Evolutionary conservation across 164 flowering plant genomes (phyloP).

Genomic region (Malania oleifera): DNA sequence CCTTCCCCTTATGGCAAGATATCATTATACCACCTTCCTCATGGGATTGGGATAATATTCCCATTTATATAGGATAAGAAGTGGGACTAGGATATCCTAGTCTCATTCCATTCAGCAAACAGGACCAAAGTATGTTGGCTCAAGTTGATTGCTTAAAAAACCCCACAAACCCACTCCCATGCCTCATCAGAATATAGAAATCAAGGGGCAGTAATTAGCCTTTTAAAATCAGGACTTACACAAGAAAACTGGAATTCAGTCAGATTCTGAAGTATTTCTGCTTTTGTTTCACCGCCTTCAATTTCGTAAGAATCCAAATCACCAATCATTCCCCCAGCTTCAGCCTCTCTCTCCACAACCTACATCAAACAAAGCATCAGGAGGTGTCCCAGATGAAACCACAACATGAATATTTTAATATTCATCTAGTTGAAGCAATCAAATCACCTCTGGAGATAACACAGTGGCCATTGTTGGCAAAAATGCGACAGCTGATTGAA

Average conservation of each 20-base stretch:
- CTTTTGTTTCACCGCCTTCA: constrained; percentile 88
- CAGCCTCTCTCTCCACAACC: constrained; percentile 86
- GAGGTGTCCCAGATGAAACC: not conserved
- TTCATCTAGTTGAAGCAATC: not conserved
- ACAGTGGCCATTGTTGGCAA: constrained; percentile 74
- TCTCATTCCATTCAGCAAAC: too few species aligned
- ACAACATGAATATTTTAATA: not conserved
- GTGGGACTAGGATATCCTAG: too few species aligned
- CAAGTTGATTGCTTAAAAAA: too few species aligned
- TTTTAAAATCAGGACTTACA: constrained; percentile 45
- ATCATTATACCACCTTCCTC: too few species aligned
- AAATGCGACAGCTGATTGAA: constrained; percentile 76
- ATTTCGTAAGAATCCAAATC: constrained; percentile 84
- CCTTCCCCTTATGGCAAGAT: too few species aligned
- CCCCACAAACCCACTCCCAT: not conserved
- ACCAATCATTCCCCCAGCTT: constrained; percentile 81
- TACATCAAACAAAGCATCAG: constrained; percentile 18
- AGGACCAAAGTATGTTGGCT: too few species aligned
- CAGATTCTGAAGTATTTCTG: constrained; percentile 84
- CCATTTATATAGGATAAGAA: too few species aligned
- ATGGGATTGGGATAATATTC: too few species aligned
- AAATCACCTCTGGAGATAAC: constrained; percentile 81
- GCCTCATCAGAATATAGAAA: not conserved
- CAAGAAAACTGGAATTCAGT: constrained; percentile 92
- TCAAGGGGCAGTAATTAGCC: not conserved